Evolutionary conservation across 768 basidiomycete species (phyloP), one percentile per base, ranked within the genome.

Genomic region (Phallus indusiatus): DNA sequence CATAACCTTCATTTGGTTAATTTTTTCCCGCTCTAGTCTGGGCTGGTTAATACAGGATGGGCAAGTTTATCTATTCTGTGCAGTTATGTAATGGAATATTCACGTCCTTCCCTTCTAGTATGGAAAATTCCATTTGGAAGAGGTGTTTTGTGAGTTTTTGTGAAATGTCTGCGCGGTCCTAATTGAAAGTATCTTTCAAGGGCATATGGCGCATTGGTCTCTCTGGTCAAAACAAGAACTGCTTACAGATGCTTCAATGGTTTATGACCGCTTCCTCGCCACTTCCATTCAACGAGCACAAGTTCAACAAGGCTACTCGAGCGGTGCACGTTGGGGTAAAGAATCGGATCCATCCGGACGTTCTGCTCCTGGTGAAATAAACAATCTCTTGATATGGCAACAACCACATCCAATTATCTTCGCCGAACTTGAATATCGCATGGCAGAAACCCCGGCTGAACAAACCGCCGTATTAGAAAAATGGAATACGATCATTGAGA

Each of bases 301-400:
- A 62, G 69, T 75, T 2, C 80, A 82, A 67, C 74, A 84, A 66
- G 76, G 77, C 58, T 82, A 74, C 72, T 58, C 72, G 11, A 64
- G 72, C 8, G 82, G 82, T n/a, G 82, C 81, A 18, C 76, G 82
- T 24, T 82, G 81, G 81, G 76, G 79, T 8, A 84, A 84, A 66
- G 82, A 82, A 81, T 81, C 80, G 9, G 81, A 83, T 61, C 82
- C 82, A 0, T 73, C 75, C 0, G 82, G 82, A 8, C 76, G 81
- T 17, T 80, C 78, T 12, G 72, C 81, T 0, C 82, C 82, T 0
- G 82, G 82, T 0, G 74, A 82, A 60, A 82, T 83, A 64, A 84
- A 84, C 71, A 79, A 81, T 63, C 74, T 83, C 16, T 73, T 84
- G 36, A 80, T 84, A 57, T 84, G 81, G 81, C 76, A 83, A 64